phyloP scores from a whole-genome alignment of 2,329 filamentous ascomycete species.

The Pochonia chlamydosporia region DNA sequence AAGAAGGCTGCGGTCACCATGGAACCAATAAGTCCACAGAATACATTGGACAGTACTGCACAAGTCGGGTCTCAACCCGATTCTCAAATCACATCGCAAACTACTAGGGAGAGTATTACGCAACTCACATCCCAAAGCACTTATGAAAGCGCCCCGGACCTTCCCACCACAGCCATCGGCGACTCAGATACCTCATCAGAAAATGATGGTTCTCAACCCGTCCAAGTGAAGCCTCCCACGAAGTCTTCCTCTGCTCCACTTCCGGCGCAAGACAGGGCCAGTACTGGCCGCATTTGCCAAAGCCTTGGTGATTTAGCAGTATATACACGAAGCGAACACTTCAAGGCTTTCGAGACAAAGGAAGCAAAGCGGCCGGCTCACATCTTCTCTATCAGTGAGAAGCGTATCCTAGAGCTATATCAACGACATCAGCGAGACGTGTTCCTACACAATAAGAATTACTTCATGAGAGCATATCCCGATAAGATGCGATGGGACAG shows the following conservation, averaged over 20 bases:
- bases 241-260: neutral
- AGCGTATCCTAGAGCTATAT: conserved; percentile 56
- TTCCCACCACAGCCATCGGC: conserved; percentile 19
- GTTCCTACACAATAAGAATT: conserved; percentile 80
- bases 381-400: conserved; percentile 88
- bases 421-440: conserved; percentile 65
- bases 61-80: conserved; percentile 8
- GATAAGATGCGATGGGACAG: conserved; percentile 72
- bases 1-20: conserved; percentile 49
- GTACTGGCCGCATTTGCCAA: conserved; percentile 60
- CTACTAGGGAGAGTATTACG: neutral
- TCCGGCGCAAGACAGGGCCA: conserved; percentile 17
- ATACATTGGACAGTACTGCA: neutral
- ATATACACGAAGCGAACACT: conserved; percentile 83
- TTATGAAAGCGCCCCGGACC: conserved; percentile 16
- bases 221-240: conserved; percentile 7
- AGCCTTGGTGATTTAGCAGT: conserved; percentile 69
- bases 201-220: conserved; percentile 26
- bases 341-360: conserved; percentile 63
- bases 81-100: conserved; percentile 19
- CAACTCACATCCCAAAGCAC: neutral
- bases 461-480: conserved; percentile 90
- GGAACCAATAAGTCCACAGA: conserved; percentile 3
- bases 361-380: conserved; percentile 53
- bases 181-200: conserved; percentile 38